A percentile compares a stretch with the other conserved stretches of the same genome.
These are phyloP conservation scores for Tuber borchii DNA, from an alignment of 495 filamentous ascomycete species.

Conservation along the genomic window DNA sequence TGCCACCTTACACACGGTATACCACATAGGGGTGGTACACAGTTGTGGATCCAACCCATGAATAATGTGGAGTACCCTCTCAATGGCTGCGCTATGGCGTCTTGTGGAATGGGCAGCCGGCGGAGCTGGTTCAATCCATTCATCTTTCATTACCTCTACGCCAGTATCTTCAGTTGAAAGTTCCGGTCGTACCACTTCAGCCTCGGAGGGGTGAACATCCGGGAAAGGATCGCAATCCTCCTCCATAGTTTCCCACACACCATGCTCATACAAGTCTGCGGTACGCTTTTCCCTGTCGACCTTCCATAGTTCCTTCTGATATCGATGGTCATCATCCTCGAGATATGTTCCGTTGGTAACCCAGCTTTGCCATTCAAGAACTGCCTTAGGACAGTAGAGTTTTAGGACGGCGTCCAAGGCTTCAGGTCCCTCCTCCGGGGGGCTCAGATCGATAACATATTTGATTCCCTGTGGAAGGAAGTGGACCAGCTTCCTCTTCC, in stretches of 20 bases:
- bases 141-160: neutral
- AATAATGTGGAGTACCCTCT: conserved; percentile 33
- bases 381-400: conserved; percentile 49
- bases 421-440: conserved; percentile 50
- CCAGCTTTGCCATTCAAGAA: conserved; percentile 46
- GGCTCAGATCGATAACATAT: conserved; percentile 54
- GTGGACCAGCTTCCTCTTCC: conserved; percentile 29
- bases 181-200: neutral
- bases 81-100: conserved; percentile 31
- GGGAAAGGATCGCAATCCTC: conserved; percentile 2
- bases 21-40: conserved; percentile 37
- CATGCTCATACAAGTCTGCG: neutral
- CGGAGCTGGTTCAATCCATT: neutral
- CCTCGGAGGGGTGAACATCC: neutral
- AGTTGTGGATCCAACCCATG: conserved; percentile 36
- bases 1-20: conserved; percentile 33
- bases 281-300: neutral
- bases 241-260: neutral
- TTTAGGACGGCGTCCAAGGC: conserved; percentile 49
- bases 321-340: conserved; percentile 25
- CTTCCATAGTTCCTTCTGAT: neutral
- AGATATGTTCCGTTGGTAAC: conserved; percentile 17
- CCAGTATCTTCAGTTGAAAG: neutral
- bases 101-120: conserved; percentile 23
- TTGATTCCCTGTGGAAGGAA: conserved; percentile 46